phyloP scores from a whole-genome alignment of 116 monocot species.

The Iris pallida region DNA sequence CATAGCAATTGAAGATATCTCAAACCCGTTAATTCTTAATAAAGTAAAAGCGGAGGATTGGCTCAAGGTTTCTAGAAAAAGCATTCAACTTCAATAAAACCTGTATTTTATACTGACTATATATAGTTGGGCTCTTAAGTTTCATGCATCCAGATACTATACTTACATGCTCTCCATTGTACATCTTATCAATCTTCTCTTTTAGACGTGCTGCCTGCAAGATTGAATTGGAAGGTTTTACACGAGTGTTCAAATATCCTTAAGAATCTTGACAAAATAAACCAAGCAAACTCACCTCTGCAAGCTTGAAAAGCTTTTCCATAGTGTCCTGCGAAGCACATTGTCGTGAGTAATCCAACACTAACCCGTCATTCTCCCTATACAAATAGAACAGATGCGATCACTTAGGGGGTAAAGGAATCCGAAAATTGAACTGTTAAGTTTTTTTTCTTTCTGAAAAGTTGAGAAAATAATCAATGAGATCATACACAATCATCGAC shows the following conservation, averaged over 20 bases:
- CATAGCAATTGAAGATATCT: too few relatives aligned
- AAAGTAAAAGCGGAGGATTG: too few relatives aligned
- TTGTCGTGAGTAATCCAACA: constrained; percentile 82
- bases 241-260: neutral
- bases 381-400: constrained; percentile 2
- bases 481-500: constrained; percentile 86
- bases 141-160: constrained; percentile 1
- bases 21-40: too few relatives aligned
- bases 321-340: constrained; percentile 48
- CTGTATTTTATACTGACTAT: too few relatives aligned
- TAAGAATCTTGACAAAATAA: too few relatives aligned
- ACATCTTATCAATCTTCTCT: constrained; percentile 88
- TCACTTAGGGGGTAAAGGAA: too few relatives aligned
- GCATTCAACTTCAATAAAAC: too few relatives aligned
- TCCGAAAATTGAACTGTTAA: too few relatives aligned
- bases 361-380: constrained; percentile 70
- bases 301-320: constrained; percentile 75
- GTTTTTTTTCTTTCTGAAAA: too few relatives aligned
- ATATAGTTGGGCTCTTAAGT: too few relatives aligned
- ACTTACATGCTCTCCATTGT: constrained; percentile 64
- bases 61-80: too few relatives aligned
- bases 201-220: constrained; percentile 71
- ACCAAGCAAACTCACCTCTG: constrained; percentile 48
- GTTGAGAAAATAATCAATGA: neutral
- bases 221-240: neutral